A percentile compares a stretch with the other conserved stretches of the same genome.
Conservation (phyloP, 352 stramenopile species). For the Blastocystis sp. region DNA sequence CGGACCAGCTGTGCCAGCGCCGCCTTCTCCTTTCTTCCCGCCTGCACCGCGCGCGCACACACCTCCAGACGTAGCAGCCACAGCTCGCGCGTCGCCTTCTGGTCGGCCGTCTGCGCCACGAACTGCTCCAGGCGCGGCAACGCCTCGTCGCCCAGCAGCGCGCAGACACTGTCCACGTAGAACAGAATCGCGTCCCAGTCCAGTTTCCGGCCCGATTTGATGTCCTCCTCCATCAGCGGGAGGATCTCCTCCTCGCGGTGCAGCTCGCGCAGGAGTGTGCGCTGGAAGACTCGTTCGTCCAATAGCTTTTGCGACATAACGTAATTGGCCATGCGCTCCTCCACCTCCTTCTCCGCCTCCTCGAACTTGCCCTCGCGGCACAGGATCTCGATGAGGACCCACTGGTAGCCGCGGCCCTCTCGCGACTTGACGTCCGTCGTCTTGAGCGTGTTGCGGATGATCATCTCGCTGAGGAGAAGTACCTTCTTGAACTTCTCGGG, state of each 20-base stretch:
- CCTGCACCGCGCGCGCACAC: neutral
- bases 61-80: slow-evolving; percentile 43
- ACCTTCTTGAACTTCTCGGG: slow-evolving; percentile 47
- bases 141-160: neutral
- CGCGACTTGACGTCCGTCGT: slow-evolving; percentile 3
- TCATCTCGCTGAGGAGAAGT: slow-evolving; percentile 24
- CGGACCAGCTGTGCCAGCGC: neutral
- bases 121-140: neutral
- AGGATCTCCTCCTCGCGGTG: slow-evolving; percentile 41
- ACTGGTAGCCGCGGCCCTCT: slow-evolving; percentile 46
- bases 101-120: neutral
- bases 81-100: slow-evolving; percentile 17
- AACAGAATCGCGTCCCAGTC: slow-evolving; percentile 44
- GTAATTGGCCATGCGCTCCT: slow-evolving; percentile 38
- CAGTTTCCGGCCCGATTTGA: slow-evolving; percentile 13
- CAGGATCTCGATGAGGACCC: slow-evolving; percentile 35
- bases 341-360: slow-evolving; percentile 40
- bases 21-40: neutral
- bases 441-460: slow-evolving; percentile 33
- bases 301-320: slow-evolving; percentile 27
- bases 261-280: neutral
- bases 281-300: slow-evolving; percentile 51
- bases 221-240: neutral
- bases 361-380: slow-evolving; percentile 39
- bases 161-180: neutral